Conservation (phyloP, 306 rosid species). For the Fragaria vesca region DNA sequence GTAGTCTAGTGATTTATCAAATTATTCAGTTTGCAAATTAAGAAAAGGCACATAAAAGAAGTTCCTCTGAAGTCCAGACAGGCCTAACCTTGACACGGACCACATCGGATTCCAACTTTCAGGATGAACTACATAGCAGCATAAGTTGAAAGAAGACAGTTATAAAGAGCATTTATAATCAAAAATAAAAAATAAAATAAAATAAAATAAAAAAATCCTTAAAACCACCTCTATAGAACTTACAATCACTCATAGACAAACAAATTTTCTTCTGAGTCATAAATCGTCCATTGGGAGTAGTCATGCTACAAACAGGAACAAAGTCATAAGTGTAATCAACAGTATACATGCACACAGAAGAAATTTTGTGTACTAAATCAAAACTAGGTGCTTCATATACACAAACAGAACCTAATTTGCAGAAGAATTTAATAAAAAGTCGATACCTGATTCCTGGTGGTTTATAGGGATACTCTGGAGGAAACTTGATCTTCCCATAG, state of each 20-base stretch:
- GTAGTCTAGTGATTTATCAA: slow-evolving; percentile 17
- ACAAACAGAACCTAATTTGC: neutral
- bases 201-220: neutral
- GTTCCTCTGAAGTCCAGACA: slow-evolving; percentile 2
- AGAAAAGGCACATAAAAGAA: slow-evolving; percentile 9
- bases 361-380: neutral
- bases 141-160: slow-evolving; percentile 21
- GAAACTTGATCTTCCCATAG: slow-evolving; percentile 94
- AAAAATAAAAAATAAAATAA: neutral
- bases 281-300: slow-evolving; percentile 93
- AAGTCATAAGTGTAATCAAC: neutral
- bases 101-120: slow-evolving; percentile 99
- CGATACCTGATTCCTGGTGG: slow-evolving; percentile 95
- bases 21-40: slow-evolving; percentile 19
- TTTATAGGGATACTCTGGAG: slow-evolving; percentile 86
- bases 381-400: neutral
- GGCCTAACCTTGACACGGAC: slow-evolving; percentile 93
- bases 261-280: slow-evolving; percentile 89
- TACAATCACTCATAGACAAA: slow-evolving; percentile 97
- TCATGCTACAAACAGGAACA: slow-evolving; percentile 64
- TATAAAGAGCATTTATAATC: neutral
- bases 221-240: slow-evolving; percentile 32
- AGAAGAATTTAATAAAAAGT: slow-evolving; percentile 5
- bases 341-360: neutral
- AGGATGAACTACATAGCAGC: slow-evolving; percentile 76